Evolutionary conservation across 192 early-diverging fungal genomes (phyloP), one percentile per base, ranked within the genome.

Genomic region (Coemansia sp.): DNA sequence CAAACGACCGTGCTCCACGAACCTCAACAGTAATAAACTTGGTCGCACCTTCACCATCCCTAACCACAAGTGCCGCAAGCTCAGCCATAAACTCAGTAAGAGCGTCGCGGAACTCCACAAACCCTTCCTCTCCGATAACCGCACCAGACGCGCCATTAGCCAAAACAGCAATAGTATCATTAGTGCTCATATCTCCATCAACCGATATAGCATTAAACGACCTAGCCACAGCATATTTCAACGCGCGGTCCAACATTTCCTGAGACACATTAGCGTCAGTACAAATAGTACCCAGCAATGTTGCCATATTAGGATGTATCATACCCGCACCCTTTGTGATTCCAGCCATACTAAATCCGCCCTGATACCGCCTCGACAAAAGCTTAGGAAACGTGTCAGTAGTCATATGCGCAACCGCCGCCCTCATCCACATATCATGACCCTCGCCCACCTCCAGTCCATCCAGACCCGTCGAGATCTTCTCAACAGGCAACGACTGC

Each of bases 271-370:
- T 67, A 7, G 87, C 84, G 78, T 98, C 97, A 1, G 97, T 98
- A 53, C 93, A 93, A 12, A 97, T 82, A 15, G 90, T 88, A 8
- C 89, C 89, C 38, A 98, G 84, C 68, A 98, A 79, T 7, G 97
- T 98, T 13, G 95, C 97, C 97, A 98, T 98, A 78, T 97, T 94
- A 11, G 97, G 97, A 72, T 98, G 97, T 61, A 98, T 96, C 97
- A 96, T 97, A 10, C 97, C 97, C 4, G 97, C 97, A 38, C 97
- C 97, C 83, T 98, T 98, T 20, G 89, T 89, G 77, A 96, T 95
- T 16, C 97, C 97, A 0, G 95, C 95, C 86, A 98, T 89, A n/a
- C 88, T 75, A 0, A 88, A 18, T 11, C 59, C 24, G 24, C 24
- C 59, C 1, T 41, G 41, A 34, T 43, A 38, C 40, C 84, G 64